Evolutionary conservation across 352 stramenopile genomes (phyloP), one percentile per base, ranked within the genome.

Genomic region (Aphanomyces cochlioides): DNA sequence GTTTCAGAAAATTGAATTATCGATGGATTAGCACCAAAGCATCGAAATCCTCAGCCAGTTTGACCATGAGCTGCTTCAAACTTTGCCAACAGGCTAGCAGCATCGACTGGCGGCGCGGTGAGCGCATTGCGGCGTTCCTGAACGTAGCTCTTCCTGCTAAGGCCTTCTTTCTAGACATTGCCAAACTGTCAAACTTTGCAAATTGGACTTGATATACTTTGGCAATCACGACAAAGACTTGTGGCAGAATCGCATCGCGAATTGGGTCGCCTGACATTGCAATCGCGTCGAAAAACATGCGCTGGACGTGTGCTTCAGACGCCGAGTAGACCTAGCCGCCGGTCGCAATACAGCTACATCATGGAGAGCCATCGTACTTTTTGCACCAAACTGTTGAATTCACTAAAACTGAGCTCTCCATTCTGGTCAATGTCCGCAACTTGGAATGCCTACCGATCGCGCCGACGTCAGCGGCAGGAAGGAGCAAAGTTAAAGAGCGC

Each of bases 331-430:
- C 40, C 57, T 66, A 50, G 37, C 40, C 37, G 0, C 1, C 19
- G 21, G 15, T 41, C 5, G 17, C 3, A 0, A 43, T 7, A 39
- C 3, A n/a, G 21, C 21, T 7, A 39, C 3, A n/a, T 2, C 21
- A 41, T 45, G 28, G 2, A 4, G 4, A 15, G 36, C 47, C 5
- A 41, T 21, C 28, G 4, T 63, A 66, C 57, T 41, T 66, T 66
- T 53, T 66, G 57, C 36, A 66, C 57, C 15, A 66, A 38, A n/a
- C 37, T 53, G 17, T 66, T 66, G 39, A 66, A 66, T 38, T 66
- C 57, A 41, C 10, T 38, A 37, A 66, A 50, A n/a, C 37, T 48
- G 38, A 66, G 34, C 21, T 48, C 57, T 13, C 57, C 57, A 38
- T 66, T 66, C 3, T 66, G 36, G 57, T 66, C 57, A 50, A 66